Conservation (phyloP, 2,329 filamentous ascomycete genomes). For the Fusarium incarnatum region DNA sequence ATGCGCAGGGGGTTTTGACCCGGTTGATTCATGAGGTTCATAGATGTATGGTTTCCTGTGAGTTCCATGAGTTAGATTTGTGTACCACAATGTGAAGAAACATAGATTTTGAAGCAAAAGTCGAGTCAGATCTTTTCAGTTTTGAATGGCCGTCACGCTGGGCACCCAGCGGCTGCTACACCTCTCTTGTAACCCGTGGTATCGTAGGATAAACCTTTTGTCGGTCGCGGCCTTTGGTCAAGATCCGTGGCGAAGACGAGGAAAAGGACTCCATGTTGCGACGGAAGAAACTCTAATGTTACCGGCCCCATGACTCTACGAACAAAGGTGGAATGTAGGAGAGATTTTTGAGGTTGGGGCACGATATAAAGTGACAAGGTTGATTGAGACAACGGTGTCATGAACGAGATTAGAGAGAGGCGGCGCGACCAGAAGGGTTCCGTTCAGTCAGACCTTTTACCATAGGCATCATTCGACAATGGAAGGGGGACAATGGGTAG, state of each 20-base stretch:
- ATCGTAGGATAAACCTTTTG: conserved; percentile 47
- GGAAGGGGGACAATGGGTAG: not conserved
- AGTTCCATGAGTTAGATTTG: conserved; percentile 16
- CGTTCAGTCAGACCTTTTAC: conserved; percentile 74
- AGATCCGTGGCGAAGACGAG: conserved; percentile 57
- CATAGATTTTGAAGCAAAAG: conserved; percentile 8
- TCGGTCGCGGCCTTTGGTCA: conserved; percentile 72
- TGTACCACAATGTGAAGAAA: not conserved
- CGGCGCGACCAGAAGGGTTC: conserved; percentile 60
- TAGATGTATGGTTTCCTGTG: conserved; percentile 9
- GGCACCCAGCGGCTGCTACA: conserved; percentile 63
- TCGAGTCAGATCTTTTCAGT: conserved; percentile 82
- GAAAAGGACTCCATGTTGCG: conserved; percentile 66
- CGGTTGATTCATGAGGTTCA: conserved; percentile 11
- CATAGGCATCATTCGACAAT: conserved; percentile 65
- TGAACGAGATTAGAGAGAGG: conserved; percentile 34
- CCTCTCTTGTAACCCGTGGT: conserved; percentile 30
- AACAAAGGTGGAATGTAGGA: conserved; percentile 27
- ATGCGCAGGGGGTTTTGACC: conserved; percentile 7
- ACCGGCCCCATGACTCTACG: conserved; percentile 31
- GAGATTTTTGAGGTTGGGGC: conserved; percentile 19
- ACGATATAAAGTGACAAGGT: conserved; percentile 27
- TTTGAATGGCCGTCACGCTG: conserved; percentile 64
- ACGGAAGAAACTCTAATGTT: conserved; percentile 46
- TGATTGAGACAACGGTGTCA: conserved; percentile 25